Conservation (phyloP, 2,329 filamentous ascomycete species). For the Pyricularia grisea region DNA sequence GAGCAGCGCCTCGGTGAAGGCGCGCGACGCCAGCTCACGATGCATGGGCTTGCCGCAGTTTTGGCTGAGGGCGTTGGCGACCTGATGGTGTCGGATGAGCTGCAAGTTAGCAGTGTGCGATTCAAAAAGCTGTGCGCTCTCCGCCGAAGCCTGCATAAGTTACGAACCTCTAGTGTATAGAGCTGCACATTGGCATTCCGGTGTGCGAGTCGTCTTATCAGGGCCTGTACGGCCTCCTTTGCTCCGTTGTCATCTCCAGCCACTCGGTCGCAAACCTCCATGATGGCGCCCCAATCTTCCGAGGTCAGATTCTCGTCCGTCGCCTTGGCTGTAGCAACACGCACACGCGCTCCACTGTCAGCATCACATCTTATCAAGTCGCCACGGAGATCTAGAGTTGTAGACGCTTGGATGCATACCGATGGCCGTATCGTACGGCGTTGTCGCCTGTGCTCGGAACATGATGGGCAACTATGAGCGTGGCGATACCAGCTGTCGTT, state of each 20-base stretch:
- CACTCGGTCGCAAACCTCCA: slow-evolving; percentile 55
- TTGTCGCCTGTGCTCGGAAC: slow-evolving; percentile 48
- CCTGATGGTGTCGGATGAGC: slow-evolving; percentile 34
- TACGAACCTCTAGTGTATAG: slow-evolving; percentile 73
- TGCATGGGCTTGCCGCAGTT: slow-evolving; percentile 85
- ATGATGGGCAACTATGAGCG: slow-evolving; percentile 28
- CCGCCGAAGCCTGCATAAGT: slow-evolving; percentile 3
- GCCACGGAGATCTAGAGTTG: not conserved
- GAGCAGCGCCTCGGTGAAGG: slow-evolving; percentile 88
- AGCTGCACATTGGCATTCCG: slow-evolving; percentile 94
- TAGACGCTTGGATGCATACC: slow-evolving; percentile 28
- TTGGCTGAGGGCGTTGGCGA: slow-evolving; percentile 83
- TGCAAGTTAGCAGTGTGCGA: slow-evolving; percentile 5
- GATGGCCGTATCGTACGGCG: slow-evolving; percentile 50
- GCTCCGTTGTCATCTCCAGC: slow-evolving; percentile 46
- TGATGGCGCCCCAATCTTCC: slow-evolving; percentile 59
- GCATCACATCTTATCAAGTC: not conserved
- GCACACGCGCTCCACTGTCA: not conserved
- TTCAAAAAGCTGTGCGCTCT: not conserved
- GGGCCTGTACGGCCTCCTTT: slow-evolving; percentile 77
- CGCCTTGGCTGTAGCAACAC: slow-evolving; percentile 51
- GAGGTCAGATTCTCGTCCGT: slow-evolving; percentile 97
- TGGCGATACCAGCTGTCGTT: not conserved
- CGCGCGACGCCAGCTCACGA: slow-evolving; percentile 80
- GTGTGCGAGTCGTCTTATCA: slow-evolving; percentile 88